Evolutionary conservation across 2,329 filamentous ascomycete species (phyloP), one percentile per base, ranked within the genome.

Genomic region (Ophiocordyceps sinensis): DNA sequence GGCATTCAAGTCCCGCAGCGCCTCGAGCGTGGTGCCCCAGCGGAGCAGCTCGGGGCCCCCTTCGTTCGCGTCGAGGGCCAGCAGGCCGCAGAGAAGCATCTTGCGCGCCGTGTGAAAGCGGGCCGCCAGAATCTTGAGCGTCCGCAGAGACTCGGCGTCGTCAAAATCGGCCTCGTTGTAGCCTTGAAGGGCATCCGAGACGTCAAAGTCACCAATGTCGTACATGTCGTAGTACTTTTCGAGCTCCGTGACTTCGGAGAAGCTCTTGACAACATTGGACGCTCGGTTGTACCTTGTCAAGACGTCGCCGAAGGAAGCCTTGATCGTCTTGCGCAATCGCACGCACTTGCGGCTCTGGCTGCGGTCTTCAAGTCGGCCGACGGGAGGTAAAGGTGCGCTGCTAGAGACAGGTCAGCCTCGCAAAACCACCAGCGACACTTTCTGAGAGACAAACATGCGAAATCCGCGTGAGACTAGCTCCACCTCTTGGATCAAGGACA

Each of bases 221-320:
- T 89, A 88, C 45, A 89, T 82, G 54, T 96, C 89, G 52, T 91
- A 84, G 56, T 94, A 94, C 61, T 87, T 91, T 51, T 94, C 86
- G 36, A 98, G 65, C 53, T 94, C 85, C 38, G 82, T 74, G 53
- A 83, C 76, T 56, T 88, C 79, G 2, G 88, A 77, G 42, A 94
- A 77, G 1, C 73, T 74, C 54, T 80, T 80, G 17, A 96, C 67
- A 3, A 70, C 69, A 34, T 71, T 67, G 46, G 79, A 82, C 12
- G 82, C 78, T 49, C 84, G 75, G 41, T 79, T 75, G 52, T 88
- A 87, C 19, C 75, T 73, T 36, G 79, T 72, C 34, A 94, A 76
- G 40, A 83, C 73, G 13, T 80, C 74, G 32, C 71, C 71, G 45
- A 94, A 77, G 44, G 77, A 79, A 37, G 71, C 72, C 40, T 77